Conservation (phyloP, 2,329 filamentous ascomycete species). For the Beauveria brongniartii region DNA sequence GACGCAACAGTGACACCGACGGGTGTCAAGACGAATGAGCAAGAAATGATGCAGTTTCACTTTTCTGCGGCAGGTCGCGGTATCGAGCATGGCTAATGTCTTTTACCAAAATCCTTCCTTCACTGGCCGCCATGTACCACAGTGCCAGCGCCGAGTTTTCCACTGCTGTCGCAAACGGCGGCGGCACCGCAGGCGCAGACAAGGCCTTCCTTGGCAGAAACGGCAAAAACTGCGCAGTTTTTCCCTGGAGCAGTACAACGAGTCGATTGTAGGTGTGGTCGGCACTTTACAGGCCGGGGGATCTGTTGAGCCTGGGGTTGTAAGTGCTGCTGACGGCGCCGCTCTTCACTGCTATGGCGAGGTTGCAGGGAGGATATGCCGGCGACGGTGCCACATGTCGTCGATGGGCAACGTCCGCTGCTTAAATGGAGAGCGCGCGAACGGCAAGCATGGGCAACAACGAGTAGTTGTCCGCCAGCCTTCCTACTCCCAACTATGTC, state of each 20-base stretch:
- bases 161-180: neutral
- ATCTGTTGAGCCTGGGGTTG: neutral
- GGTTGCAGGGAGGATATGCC: neutral
- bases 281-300: neutral
- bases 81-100: neutral
- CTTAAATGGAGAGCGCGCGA: neutral
- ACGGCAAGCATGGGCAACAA: neutral
- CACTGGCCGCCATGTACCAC: conserved; percentile 6
- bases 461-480: neutral
- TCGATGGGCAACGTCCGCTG: neutral
- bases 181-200: neutral
- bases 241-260: conserved; percentile 4
- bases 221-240: neutral
- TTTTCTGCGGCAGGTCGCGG: neutral
- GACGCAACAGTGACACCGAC: neutral
- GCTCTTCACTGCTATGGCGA: neutral
- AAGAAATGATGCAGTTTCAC: neutral
- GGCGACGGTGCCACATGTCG: neutral
- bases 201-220: neutral
- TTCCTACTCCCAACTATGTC: neutral
- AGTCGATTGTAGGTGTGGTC: neutral
- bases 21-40: neutral
- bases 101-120: neutral
- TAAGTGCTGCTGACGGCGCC: neutral
- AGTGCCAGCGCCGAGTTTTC: neutral